Percentiles rank a stretch among this genome's conserved stretches.
These are phyloP conservation scores for Acanthochlamys bracteata DNA, from an alignment of 106 monocot species.

Conservation along the genomic window DNA sequence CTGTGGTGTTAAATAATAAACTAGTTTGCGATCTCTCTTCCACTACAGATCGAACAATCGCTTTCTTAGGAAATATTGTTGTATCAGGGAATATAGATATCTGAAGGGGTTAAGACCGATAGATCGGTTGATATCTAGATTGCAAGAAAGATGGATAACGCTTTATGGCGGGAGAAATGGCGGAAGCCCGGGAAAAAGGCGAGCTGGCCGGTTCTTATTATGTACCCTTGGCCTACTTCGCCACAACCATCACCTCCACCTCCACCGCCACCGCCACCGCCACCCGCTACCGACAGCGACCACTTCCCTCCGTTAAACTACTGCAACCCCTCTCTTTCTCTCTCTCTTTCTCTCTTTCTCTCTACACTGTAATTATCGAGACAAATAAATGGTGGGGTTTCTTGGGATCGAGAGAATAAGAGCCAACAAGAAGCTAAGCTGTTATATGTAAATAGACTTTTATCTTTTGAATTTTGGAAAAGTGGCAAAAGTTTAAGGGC, in stretches of 20 bases:
- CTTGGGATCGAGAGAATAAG: constrained; percentile 4
- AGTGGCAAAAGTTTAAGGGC: background rate
- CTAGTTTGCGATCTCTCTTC: background rate
- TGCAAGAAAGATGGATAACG: background rate
- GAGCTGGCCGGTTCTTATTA: no score
- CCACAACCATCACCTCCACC: constrained; percentile 40
- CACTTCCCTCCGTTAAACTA: background rate
- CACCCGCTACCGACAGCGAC: constrained; percentile 54
- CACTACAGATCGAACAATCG: background rate
- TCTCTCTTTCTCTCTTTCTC: background rate
- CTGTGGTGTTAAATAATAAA: constrained; percentile 5
- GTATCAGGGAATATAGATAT: constrained; percentile 3
- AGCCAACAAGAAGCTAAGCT: no score
- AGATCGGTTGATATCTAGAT: background rate
- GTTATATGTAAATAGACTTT: no score
- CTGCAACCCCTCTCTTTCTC: background rate
- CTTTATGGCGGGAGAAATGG: constrained; percentile 8
- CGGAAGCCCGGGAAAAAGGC: constrained; percentile 8
- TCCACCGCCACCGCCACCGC: constrained; percentile 40
- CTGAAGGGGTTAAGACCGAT: constrained; percentile 12
- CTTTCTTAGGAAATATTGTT: background rate
- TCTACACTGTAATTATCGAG: background rate
- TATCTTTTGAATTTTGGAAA: no score
- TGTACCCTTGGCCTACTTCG: constrained; percentile 13
- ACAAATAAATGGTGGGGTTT: no score